Evolutionary conservation across 495 filamentous ascomycete species (phyloP), one percentile per base, ranked within the genome.

Genomic region (Penicillium argentinense): DNA sequence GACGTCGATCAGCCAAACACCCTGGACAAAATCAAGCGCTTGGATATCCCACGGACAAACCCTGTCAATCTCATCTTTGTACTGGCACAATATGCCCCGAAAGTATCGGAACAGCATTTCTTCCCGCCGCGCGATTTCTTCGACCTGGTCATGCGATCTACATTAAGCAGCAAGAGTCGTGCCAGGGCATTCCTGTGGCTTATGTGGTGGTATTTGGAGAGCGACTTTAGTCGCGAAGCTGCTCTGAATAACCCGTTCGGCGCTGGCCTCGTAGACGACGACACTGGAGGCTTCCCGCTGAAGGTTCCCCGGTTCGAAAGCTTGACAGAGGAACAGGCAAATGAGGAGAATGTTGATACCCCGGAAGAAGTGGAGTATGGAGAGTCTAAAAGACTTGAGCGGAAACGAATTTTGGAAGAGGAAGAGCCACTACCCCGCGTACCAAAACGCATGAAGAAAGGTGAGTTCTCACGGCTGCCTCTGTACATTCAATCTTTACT

Each of bases 151-250:
- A 97, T 97, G 91, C 80, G 89, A 55, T 82, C 82, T 3, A 86
- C 86, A 16, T 75, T 91, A 19, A 91, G 86, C 42, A 96, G 91
- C 62, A 70, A 76, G 57, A 92, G 86, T 57, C 80, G 93, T 45
- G 93, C 95, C 1, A 86, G 70, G 41, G 92, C 91, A 1, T 98
- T 98, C 60, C 69, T 98, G 12, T 98, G 93, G 93, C 66, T 98
- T 49, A 96, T 98, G 84, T 98, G 93, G 93, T 95, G 89, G 75
- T 97, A 98, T 65, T 75, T 97, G n/a, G 95, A 98, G 68, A 92
- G 91, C 40, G 88, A 97, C 62, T 97, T 96, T 59, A 84, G 84
- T 4, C 75, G 80, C 38, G 86, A 96, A 51, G 88, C 85, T 42
- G 88, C 89, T 28, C 71, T 84, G 29, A 83, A 86, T 45, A 98